Evolutionary conservation across 768 basidiomycete species (phyloP).

Genomic region (Lentinula boryana): DNA sequence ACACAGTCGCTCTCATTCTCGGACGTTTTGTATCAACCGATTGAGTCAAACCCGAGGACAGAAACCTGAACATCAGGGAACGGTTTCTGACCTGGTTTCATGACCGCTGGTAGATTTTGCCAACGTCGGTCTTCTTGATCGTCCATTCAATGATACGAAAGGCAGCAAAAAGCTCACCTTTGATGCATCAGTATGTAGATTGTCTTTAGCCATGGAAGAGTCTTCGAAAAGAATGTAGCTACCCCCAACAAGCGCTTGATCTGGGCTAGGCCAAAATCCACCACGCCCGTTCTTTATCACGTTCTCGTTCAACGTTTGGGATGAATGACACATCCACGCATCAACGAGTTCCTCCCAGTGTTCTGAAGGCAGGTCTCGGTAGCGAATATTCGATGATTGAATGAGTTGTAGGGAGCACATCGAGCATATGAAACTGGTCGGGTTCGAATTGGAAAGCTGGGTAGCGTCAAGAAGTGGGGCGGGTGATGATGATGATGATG

Average conservation of each 20-base stretch:
- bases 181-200: slow-evolving; percentile 38
- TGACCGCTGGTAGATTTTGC: slow-evolving; percentile 56
- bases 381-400: slow-evolving; percentile 47
- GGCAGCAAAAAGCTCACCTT: slow-evolving; percentile 46
- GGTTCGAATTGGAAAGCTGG: slow-evolving; percentile 48
- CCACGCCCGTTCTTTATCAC: slow-evolving; percentile 48
- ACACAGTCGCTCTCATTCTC: slow-evolving; percentile 42
- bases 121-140: slow-evolving; percentile 92
- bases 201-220: slow-evolving; percentile 44
- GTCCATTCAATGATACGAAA: slow-evolving; percentile 41
- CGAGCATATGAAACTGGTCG: slow-evolving; percentile 68
- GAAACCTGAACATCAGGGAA: slow-evolving; percentile 12
- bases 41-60: slow-evolving; percentile 28
- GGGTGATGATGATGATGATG: slow-evolving; percentile 23
- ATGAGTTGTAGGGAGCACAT: slow-evolving; percentile 78
- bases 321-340: slow-evolving; percentile 96
- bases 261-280: slow-evolving; percentile 71
- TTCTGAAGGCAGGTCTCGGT: slow-evolving; percentile 88
- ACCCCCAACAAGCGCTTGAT: slow-evolving; percentile 81
- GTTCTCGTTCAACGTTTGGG: slow-evolving; percentile 75
- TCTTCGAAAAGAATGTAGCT: slow-evolving; percentile 81
- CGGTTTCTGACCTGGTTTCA: slow-evolving; percentile 14
- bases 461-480: slow-evolving; percentile 63
- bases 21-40: slow-evolving; percentile 97
- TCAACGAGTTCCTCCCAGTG: slow-evolving; percentile 98